Conservation (phyloP, 2,329 filamentous ascomycete species). For the Scorias spongiosa region DNA sequence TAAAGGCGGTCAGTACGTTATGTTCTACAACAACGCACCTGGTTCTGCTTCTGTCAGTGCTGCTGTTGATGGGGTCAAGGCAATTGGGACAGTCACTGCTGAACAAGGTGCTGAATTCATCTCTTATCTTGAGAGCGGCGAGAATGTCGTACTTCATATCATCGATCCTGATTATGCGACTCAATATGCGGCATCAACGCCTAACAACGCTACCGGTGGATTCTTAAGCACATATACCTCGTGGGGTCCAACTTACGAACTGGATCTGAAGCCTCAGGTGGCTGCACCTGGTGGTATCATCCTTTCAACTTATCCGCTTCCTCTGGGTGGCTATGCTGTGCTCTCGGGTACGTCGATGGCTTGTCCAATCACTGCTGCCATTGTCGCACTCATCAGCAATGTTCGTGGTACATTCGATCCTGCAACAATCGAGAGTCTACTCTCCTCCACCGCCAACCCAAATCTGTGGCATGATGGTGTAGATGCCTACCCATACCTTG, state of each 20-base stretch:
- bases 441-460: conserved; percentile 12
- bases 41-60: conserved; percentile 7
- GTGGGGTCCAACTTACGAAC: conserved; percentile 48
- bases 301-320: conserved; percentile 39
- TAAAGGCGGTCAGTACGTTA: conserved; percentile 43
- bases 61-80: conserved; percentile 6
- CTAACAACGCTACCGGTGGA: conserved; percentile 28
- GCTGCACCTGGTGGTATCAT: conserved; percentile 43
- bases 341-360: conserved; percentile 46
- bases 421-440: conserved; percentile 12
- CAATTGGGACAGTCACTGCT: conserved; percentile 13
- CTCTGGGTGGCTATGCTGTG: conserved; percentile 32
- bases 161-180: conserved; percentile 8
- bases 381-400: conserved; percentile 18
- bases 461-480: conserved; percentile 17
- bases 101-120: conserved; percentile 11
- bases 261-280: conserved; percentile 41
- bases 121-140: conserved; percentile 6
- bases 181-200: conserved; percentile 4
- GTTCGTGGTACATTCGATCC: conserved; percentile 16
- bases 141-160: conserved; percentile 9
- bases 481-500: conserved; percentile 15
- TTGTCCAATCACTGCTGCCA: conserved; percentile 39
- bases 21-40: conserved; percentile 42
- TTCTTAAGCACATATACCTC: conserved; percentile 38